Conservation (phyloP, 495 filamentous ascomycete genomes). For the Xylaria castorea region DNA sequence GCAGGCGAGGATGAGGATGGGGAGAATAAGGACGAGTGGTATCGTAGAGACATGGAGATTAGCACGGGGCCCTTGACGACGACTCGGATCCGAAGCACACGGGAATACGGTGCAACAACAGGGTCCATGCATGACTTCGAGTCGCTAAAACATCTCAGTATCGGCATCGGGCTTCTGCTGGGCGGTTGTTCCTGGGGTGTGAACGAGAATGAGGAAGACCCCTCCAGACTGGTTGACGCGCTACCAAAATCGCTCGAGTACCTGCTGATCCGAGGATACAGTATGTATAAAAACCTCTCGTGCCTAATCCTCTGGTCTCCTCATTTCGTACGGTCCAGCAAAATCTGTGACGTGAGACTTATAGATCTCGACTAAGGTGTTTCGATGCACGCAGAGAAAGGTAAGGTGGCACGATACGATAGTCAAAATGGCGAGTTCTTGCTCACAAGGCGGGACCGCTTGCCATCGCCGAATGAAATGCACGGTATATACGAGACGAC, state of each 20-base stretch:
- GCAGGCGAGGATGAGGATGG: background rate
- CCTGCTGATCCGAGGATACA: background rate
- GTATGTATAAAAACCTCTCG: too few species aligned
- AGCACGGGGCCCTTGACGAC: background rate
- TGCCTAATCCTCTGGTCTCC: too few species aligned
- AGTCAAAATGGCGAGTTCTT: background rate
- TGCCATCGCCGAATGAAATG: background rate
- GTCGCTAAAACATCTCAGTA: slow-evolving; percentile 1
- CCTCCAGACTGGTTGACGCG: background rate
- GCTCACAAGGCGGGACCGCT: background rate
- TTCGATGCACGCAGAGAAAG: background rate
- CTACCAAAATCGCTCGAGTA: background rate
- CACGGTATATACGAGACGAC: slow-evolving; percentile 5
- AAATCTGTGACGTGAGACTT: too few species aligned
- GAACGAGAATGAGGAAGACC: background rate
- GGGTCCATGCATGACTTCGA: slow-evolving; percentile 7
- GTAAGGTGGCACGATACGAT: background rate
- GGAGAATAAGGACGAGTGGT: background rate
- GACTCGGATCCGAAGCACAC: background rate
- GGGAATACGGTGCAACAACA: slow-evolving; percentile 7
- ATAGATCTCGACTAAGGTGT: too few species aligned
- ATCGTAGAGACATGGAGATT: background rate
- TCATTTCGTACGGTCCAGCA: too few species aligned
- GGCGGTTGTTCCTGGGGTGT: background rate
- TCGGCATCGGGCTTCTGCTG: slow-evolving; percentile 4